These are phyloP conservation scores for Pistacia atlantica DNA, from an alignment of 345 rosid species.

Conservation along the genomic window DNA sequence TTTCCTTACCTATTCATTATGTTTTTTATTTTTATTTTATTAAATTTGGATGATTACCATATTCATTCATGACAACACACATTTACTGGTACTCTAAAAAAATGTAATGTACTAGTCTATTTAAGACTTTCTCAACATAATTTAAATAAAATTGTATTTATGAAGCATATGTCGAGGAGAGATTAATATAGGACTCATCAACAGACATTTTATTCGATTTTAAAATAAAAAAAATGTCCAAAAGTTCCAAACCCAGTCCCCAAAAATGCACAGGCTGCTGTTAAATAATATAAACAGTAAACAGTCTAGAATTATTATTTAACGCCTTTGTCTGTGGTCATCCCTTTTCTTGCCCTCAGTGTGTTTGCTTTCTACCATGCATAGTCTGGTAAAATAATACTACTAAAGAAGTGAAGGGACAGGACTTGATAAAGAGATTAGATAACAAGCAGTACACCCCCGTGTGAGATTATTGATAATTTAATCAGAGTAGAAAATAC, in stretches of 20 bases:
- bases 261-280: background rate
- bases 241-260: background rate
- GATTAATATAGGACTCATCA: background rate
- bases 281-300: background rate
- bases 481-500: background rate
- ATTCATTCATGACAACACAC: too few species aligned
- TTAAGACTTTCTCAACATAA: too few species aligned
- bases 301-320: background rate
- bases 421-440: background rate
- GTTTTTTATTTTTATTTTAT: too few species aligned
- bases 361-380: background rate
- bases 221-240: background rate
- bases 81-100: too few species aligned
- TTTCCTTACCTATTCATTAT: too few species aligned
- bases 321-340: background rate
- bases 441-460: background rate
- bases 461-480: conserved; percentile 13
- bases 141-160: too few species aligned
- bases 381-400: conserved; percentile 8
- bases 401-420: background rate
- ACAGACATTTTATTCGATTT: background rate
- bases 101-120: too few species aligned
- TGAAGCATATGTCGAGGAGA: background rate
- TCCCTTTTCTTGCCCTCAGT: background rate
- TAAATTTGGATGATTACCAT: too few species aligned